These are phyloP conservation scores for Hibiscus trionum DNA, from an alignment of 345 rosid species.

Conservation along the genomic window DNA sequence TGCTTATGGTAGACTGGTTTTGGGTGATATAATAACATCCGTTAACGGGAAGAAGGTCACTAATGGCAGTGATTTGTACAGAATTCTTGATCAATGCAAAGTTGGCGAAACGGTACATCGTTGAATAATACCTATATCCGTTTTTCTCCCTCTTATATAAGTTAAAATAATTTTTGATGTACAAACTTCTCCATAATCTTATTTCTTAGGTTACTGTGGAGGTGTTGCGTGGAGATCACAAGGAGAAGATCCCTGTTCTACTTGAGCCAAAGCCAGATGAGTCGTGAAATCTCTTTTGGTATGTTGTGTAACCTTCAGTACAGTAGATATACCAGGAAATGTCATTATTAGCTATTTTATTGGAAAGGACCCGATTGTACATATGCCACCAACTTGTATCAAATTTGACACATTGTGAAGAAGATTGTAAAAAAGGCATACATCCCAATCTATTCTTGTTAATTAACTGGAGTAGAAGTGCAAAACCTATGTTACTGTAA, in stretches of 20 bases:
- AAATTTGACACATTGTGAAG: neutral
- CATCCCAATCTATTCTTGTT: neutral
- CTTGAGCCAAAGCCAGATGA: conserved; percentile 88
- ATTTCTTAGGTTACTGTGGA: conserved; percentile 61
- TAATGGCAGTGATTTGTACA: conserved; percentile 82
- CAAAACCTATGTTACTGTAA: no score
- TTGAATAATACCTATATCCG: neutral
- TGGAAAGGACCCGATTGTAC: neutral
- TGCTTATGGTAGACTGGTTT: conserved; percentile 71
- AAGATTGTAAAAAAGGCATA: neutral
- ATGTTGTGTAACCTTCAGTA: neutral
- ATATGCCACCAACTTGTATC: no score
- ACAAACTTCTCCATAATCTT: neutral
- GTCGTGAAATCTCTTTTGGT: conserved; percentile 30
- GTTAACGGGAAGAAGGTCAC: conserved; percentile 70
- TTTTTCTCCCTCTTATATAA: neutral
- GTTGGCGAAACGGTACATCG: conserved; percentile 70
- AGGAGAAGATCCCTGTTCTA: conserved; percentile 74
- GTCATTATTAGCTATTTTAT: neutral
- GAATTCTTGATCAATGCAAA: conserved; percentile 87
- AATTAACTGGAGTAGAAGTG: no score
- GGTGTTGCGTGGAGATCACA: conserved; percentile 86
- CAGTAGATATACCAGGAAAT: neutral
- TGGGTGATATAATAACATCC: conserved; percentile 90
- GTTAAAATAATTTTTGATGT: neutral